Evolutionary conservation across 805 yeast species (phyloP).

Genomic region (Wickerhamomyces hampshirensis): DNA sequence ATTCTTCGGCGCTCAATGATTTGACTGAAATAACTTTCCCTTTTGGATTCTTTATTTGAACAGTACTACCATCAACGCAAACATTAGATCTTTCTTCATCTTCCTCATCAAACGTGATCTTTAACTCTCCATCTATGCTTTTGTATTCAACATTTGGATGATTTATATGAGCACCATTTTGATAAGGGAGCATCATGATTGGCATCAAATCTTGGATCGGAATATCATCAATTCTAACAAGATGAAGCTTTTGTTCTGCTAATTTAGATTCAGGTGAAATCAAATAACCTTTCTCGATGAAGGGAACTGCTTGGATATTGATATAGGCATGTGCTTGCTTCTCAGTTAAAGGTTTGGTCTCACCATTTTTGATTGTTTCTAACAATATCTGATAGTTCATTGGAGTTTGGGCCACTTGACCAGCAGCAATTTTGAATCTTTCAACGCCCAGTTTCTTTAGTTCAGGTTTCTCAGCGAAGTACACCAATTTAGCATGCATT

Average conservation of each 20-base stretch:
- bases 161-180: slow-evolving; percentile 14
- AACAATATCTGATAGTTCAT: slow-evolving; percentile 5
- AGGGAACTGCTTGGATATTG: slow-evolving; percentile 15
- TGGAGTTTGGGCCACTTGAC: slow-evolving; percentile 29
- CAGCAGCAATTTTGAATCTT: slow-evolving; percentile 69
- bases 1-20: slow-evolving; percentile 2
- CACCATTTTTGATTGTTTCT: not conserved
- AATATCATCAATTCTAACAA: slow-evolving; percentile 13
- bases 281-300: slow-evolving; percentile 16
- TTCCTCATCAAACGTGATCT: slow-evolving; percentile 11
- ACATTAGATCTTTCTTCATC: slow-evolving; percentile 11
- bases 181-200: slow-evolving; percentile 16
- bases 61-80: slow-evolving; percentile 21
- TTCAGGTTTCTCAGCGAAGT: slow-evolving; percentile 69
- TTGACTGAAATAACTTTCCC: slow-evolving; percentile 16
- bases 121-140: slow-evolving; percentile 2
- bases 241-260: slow-evolving; percentile 12
- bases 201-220: slow-evolving; percentile 9
- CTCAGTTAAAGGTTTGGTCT: not conserved
- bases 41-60: slow-evolving; percentile 15
- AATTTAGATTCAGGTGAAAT: slow-evolving; percentile 23
- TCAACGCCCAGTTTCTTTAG: slow-evolving; percentile 58
- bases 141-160: slow-evolving; percentile 10
- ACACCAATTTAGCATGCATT: slow-evolving; percentile 80
- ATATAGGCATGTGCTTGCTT: slow-evolving; percentile 11